Conservation (phyloP, 345 rosid species). For the Arabidopsis arenosa region DNA sequence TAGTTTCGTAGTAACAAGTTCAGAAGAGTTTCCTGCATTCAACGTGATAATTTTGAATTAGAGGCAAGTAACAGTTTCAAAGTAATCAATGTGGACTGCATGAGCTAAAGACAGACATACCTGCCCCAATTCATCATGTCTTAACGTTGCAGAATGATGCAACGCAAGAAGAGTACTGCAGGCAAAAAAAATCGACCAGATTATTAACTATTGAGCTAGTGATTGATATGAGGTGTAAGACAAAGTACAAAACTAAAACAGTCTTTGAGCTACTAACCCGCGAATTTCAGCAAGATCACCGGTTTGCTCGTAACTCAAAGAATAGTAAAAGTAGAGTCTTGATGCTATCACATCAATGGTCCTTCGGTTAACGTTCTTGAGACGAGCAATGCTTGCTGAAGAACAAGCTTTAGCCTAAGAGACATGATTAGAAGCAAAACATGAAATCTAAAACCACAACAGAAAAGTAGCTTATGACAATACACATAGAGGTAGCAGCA, state of each 20-base stretch:
- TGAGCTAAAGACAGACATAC: constrained; percentile 47
- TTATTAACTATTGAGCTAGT: constrained; percentile 8
- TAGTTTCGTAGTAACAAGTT: constrained; percentile 83
- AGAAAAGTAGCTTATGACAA: neutral
- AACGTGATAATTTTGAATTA: neutral
- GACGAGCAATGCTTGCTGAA: constrained; percentile 72
- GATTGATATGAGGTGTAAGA: neutral
- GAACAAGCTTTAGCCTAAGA: constrained; percentile 91
- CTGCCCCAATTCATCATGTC: constrained; percentile 93
- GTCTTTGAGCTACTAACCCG: constrained; percentile 54
- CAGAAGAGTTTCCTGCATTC: constrained; percentile 85
- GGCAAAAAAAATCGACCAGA: constrained; percentile 24
- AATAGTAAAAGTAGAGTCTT: constrained; percentile 79
- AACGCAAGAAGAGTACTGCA: constrained; percentile 77
- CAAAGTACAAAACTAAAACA: constrained; percentile 19
- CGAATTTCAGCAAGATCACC: constrained; percentile 89
- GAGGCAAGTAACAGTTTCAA: constrained; percentile 31
- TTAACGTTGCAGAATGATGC: constrained; percentile 83
- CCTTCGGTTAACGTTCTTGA: constrained; percentile 76
- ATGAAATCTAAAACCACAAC: constrained; percentile 1
- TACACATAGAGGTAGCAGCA: constrained; percentile 1
- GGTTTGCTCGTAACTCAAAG: constrained; percentile 81
- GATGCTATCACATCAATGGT: constrained; percentile 87
- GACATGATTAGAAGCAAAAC: constrained; percentile 1
- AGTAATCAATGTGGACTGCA: neutral